Conservation (phyloP, 2,329 filamentous ascomycete species). For the Colletotrichum spinosum region DNA sequence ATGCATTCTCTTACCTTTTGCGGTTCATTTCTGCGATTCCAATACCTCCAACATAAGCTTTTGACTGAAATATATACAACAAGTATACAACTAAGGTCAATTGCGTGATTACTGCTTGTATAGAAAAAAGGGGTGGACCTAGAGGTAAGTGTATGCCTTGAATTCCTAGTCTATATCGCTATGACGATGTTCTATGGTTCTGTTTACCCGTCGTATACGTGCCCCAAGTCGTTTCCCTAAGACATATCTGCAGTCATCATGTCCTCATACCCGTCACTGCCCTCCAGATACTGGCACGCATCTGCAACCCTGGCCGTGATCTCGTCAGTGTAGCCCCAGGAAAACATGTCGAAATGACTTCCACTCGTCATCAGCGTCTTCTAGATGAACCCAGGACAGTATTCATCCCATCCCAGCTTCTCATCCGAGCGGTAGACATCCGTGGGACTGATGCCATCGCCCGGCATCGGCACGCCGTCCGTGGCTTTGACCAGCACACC, state of each 20-base stretch:
- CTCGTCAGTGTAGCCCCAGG: constrained; percentile 41
- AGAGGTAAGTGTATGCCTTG: not conserved
- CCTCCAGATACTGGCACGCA: constrained; percentile 41
- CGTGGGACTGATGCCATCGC: constrained; percentile 47
- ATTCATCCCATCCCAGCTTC: constrained; percentile 62
- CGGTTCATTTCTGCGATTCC: not conserved
- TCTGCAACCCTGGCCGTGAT: constrained; percentile 42
- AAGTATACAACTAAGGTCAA: too few relatives aligned
- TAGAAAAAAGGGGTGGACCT: too few relatives aligned
- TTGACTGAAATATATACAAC: not conserved
- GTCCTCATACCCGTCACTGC: too few relatives aligned
- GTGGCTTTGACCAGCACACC: constrained; percentile 59
- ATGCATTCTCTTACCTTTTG: constrained; percentile 8
- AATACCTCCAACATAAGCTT: not conserved
- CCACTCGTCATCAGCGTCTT: constrained; percentile 61
- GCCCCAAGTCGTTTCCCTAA: too few relatives aligned
- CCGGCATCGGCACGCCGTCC: constrained; percentile 50
- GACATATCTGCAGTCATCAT: too few relatives aligned
- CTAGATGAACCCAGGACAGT: constrained; percentile 57
- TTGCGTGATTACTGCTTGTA: too few relatives aligned
- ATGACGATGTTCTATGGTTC: constrained; percentile 8
- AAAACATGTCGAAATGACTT: constrained; percentile 64
- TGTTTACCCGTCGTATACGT: constrained; percentile 2
- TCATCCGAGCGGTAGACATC: constrained; percentile 57
- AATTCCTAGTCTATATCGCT: not conserved